Evolutionary conservation across 257 asterid genomes (phyloP), one percentile per base, ranked within the genome.

Genomic region (Misopates orontium): DNA sequence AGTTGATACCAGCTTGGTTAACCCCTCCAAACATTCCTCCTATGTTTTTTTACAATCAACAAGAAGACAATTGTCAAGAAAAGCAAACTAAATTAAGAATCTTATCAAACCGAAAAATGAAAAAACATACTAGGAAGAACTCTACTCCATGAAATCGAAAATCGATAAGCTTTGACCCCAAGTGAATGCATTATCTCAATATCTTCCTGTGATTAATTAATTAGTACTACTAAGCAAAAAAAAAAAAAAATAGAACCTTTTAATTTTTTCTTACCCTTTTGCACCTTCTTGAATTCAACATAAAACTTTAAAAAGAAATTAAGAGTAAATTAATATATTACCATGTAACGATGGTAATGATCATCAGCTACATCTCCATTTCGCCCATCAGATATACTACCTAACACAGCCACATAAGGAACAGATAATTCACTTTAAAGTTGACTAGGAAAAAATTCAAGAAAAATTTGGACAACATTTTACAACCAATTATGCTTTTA

Each of bases 111-210:
- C 18, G 42, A 53, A 47, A 48, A 13, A 55, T 21, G 12, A 28
- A 7, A 28, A 28, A 62, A 51, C 85, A 61, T 81, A 90, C 96
- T 78, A 10, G 97, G 97, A 62, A 91, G 85, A 75, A 90, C 44
- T 80, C 97, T 79, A 62, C 87, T 75, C 97, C 97, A 88, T 4
- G 97, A 90, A 79, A 91, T 88, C 21, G 98, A 91, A 59, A 91
- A 68, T 15, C 95, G 86, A 62, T 88, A 90, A 40, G 93, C 75
- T 68, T 75, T 67, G 60, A 84, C 78, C n/a, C 94, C 94, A 24
- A 83, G 86, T 31, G 86, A 81, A 50, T 80, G 78, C 71, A 88
- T 62, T 60, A 81, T 66, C 76, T 83, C 88, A 70, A 88, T 83
- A 55, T 90, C 96, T 75, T 90, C 95, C 96, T 90, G 83, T 42